Evolutionary conservation across 306 rosid species (phyloP).

Genomic region (Dicorynia guianensis): DNA sequence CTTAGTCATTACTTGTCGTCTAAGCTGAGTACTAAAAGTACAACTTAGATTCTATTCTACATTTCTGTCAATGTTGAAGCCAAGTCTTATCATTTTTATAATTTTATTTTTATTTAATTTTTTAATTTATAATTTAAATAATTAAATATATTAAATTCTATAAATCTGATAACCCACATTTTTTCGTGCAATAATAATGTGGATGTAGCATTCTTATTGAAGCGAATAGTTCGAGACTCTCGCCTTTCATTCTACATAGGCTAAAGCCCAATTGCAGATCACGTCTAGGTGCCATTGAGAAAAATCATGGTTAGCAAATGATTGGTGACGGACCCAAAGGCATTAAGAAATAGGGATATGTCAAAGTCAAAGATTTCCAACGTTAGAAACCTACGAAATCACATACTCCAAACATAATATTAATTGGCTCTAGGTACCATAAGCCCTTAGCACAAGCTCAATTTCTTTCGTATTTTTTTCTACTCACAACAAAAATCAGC

Average conservation of each 20-base stretch:
- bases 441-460: no score
- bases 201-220: no score
- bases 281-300: constrained; percentile 39
- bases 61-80: constrained; percentile 30
- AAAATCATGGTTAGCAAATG: constrained; percentile 44
- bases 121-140: no score
- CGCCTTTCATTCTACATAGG: constrained; percentile 20
- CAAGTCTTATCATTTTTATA: no score
- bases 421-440: no score
- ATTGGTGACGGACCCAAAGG: constrained; percentile 52
- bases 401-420: constrained; percentile 1
- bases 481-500: no score
- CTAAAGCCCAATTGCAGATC: constrained; percentile 36
- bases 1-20: constrained; percentile 58
- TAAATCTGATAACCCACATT: no score
- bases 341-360: constrained; percentile 6
- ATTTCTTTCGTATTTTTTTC: no score
- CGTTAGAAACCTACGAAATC: neutral
- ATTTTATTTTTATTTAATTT: no score
- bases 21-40: constrained; percentile 44
- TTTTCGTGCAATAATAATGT: no score
- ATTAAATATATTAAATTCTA: no score
- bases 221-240: constrained; percentile 32
- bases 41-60: constrained; percentile 44
- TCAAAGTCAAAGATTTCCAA: neutral